phyloP scores from a whole-genome alignment of 192 early-diverging fungal species.

The Coemansia sp. region DNA sequence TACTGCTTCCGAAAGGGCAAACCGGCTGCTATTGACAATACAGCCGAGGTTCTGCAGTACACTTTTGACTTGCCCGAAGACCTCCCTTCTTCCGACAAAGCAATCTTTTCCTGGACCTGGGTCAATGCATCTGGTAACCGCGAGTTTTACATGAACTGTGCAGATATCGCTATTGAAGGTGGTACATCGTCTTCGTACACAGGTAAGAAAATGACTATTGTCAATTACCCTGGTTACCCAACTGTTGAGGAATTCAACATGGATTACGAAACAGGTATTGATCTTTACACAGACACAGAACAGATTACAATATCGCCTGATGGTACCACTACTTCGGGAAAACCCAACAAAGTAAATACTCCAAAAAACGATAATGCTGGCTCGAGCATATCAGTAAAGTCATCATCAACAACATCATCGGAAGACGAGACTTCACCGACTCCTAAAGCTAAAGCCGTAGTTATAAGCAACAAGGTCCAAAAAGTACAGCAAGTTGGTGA shows the following conservation, averaged over 20 bases:
- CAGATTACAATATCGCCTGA: neutral
- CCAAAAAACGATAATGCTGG: too few relatives aligned
- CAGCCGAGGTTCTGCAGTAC: conserved; percentile 10
- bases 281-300: neutral
- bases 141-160: conserved; percentile 71
- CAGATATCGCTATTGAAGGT: conserved; percentile 58
- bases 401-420: too few relatives aligned
- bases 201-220: conserved; percentile 23
- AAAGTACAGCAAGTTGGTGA: too few relatives aligned
- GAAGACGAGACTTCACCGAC: too few relatives aligned
- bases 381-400: too few relatives aligned
- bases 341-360: neutral
- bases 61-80: conserved; percentile 23
- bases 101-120: conserved; percentile 65
- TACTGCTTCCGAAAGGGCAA: conserved; percentile 17
- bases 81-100: conserved; percentile 34
- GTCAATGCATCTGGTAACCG: conserved; percentile 67
- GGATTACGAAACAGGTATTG: conserved; percentile 2
- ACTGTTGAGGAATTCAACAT: conserved; percentile 23
- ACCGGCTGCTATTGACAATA: neutral
- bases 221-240: conserved; percentile 51
- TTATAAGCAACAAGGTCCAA: too few relatives aligned
- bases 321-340: neutral
- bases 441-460: too few relatives aligned
- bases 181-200: conserved; percentile 17